Percentiles rank a stretch among this genome's conserved stretches.
Conservation (phyloP, 352 stramenopile genomes). For the Globisporangium abappressorium region DNA sequence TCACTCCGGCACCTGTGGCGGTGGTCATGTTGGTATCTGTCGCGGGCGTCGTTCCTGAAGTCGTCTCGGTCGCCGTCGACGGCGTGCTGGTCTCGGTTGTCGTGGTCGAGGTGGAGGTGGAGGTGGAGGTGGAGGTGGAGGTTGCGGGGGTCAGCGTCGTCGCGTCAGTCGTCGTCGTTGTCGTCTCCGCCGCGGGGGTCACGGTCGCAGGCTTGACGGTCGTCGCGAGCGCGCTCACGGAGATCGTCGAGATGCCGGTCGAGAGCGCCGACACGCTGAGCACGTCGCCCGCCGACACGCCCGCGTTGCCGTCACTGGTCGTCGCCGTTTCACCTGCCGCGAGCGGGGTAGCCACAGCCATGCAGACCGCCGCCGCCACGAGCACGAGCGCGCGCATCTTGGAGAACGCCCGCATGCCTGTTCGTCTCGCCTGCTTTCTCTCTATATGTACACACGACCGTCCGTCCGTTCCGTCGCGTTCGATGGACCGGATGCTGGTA, state of each 20-base stretch:
- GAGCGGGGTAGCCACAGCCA: neutral
- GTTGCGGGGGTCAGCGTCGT: slow-evolving; percentile 4
- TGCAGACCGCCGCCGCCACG: neutral
- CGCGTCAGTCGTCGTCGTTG: neutral
- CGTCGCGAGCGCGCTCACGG: slow-evolving; percentile 15
- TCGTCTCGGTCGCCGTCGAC: neutral
- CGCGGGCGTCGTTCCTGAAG: neutral
- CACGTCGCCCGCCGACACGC: slow-evolving; percentile 11
- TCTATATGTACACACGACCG: neutral
- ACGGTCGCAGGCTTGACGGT: neutral
- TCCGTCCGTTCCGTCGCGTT: neutral
- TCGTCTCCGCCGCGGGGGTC: neutral
- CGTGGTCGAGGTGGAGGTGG: neutral
- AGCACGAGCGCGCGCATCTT: slow-evolving; percentile 11
- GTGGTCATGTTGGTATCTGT: slow-evolving; percentile 16
- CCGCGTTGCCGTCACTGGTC: slow-evolving; percentile 2
- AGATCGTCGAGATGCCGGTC: neutral
- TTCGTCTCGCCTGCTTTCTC: neutral
- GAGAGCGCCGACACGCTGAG: slow-evolving; percentile 12
- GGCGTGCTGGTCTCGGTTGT: slow-evolving; percentile 5
- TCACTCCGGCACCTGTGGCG: slow-evolving; percentile 21
- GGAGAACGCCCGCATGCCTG: slow-evolving; percentile 14
- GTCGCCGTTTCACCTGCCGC: neutral
- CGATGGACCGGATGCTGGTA: neutral
- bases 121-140: neutral